Evolutionary conservation across 352 stramenopile genomes (phyloP), one percentile per base, ranked within the genome.

Genomic region (Albugo candida): DNA sequence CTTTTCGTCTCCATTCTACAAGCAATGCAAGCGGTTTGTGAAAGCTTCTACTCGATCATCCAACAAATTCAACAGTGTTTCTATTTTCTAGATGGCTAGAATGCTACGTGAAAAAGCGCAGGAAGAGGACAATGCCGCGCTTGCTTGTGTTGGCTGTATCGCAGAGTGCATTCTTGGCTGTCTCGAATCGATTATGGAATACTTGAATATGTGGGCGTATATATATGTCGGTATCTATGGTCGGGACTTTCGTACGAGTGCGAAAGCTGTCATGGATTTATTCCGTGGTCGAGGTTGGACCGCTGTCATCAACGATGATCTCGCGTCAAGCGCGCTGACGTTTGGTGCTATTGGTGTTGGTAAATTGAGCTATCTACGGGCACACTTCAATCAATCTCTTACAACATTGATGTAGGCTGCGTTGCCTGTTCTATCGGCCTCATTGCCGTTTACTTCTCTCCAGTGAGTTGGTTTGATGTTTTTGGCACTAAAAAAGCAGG

Each of bases 191-290:
- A 62, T 94, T 47, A 81, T 94, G 58, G 74, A 94, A 60, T 94
- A 93, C 52, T 74, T 95, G 45, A 95, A 95, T 59, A 62, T 82
- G 49, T 92, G 74, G 66, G 92, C 79, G 3, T 93, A 87, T 58
- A 73, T 88, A 13, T 93, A 92, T 60, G 81, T 93, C 2, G 81
- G 78, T 19, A 81, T 93, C 41, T 93, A 93, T 59, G 81, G 81
- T 37, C 87, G 89, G 51, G 56, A 78, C 49, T 93, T 91, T 67
- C 64, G 67, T 38, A 79, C 62, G 24, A 86, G 75, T 54, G 79
- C 79, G 51, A 93, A 89, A 58, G 72, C 73, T 13, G 81, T 93
- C 38, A 89, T 89, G 58, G 72, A 92, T 43, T 49, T 93, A 20
- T 93, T 93, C 49, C 68, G 65, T 34, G 82, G 73, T 55, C 74